Evolutionary conservation across 805 yeast species (phyloP).

Genomic region (Hanseniaspora hatyaiensis): DNA sequence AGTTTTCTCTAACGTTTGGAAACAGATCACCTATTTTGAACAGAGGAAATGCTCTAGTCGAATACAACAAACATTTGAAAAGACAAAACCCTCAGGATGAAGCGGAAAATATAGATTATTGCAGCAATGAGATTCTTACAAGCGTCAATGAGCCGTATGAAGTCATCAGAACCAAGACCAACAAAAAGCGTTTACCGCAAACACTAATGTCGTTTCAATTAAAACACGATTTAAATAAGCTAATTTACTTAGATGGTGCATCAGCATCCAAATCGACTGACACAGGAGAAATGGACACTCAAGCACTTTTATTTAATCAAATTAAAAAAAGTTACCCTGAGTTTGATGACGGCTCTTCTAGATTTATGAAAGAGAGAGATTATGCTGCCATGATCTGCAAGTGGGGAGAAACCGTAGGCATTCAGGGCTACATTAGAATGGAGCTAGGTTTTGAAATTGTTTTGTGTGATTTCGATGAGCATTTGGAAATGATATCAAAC

Average conservation of each 20-base stretch:
- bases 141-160: neutral
- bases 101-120: slow-evolving; percentile 1
- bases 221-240: slow-evolving; percentile 36
- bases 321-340: slow-evolving; percentile 16
- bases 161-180: neutral
- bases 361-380: slow-evolving; percentile 32
- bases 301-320: slow-evolving; percentile 33
- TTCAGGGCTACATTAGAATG: slow-evolving; percentile 48
- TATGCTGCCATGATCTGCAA: slow-evolving; percentile 43
- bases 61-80: slow-evolving; percentile 19
- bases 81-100: too few species aligned
- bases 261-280: slow-evolving; percentile 45
- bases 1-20: slow-evolving; percentile 45
- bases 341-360: neutral
- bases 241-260: slow-evolving; percentile 53
- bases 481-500: slow-evolving; percentile 38
- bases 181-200: slow-evolving; percentile 17
- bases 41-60: slow-evolving; percentile 4
- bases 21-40: slow-evolving; percentile 19
- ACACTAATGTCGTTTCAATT: slow-evolving; percentile 39
- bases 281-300: slow-evolving; percentile 55
- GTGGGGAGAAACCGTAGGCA: slow-evolving; percentile 43
- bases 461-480: slow-evolving; percentile 45
- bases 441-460: slow-evolving; percentile 55
- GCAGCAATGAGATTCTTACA: neutral